A percentile compares a stretch with the other conserved stretches of the same genome.
Conservation (phyloP, 371 early-diverging fungal species). For the Mucor velutinosus region DNA sequence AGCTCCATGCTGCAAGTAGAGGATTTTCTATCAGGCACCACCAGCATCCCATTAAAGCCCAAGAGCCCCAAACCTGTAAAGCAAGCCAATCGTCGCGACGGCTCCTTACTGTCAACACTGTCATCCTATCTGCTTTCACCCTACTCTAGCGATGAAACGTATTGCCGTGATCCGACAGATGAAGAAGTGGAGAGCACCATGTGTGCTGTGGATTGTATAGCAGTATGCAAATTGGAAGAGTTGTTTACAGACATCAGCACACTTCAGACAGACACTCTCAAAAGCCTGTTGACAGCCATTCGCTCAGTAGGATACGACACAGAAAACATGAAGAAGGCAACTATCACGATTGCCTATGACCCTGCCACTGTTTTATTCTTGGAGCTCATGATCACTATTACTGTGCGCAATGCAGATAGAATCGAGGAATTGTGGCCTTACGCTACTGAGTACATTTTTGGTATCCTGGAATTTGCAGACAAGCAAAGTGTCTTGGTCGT, state of each 20-base stretch:
- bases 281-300: slow-evolving; percentile 60
- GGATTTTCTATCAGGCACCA: slow-evolving; percentile 74
- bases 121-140: slow-evolving; percentile 78
- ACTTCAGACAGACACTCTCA: slow-evolving; percentile 66
- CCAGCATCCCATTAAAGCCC: slow-evolving; percentile 70
- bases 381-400: slow-evolving; percentile 75
- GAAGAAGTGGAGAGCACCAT: slow-evolving; percentile 76
- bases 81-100: slow-evolving; percentile 60
- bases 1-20: slow-evolving; percentile 71
- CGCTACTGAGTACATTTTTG: slow-evolving; percentile 68
- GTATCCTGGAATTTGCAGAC: slow-evolving; percentile 69
- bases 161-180: slow-evolving; percentile 67
- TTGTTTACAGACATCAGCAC: slow-evolving; percentile 74
- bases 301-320: slow-evolving; percentile 43
- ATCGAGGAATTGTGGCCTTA: slow-evolving; percentile 67
- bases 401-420: slow-evolving; percentile 73
- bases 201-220: slow-evolving; percentile 72
- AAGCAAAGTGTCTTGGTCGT: slow-evolving; percentile 69
- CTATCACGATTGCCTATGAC: slow-evolving; percentile 58
- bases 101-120: slow-evolving; percentile 77
- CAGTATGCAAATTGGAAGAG: slow-evolving; percentile 73
- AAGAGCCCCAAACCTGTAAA: slow-evolving; percentile 52
- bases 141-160: slow-evolving; percentile 60
- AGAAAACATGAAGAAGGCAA: slow-evolving; percentile 38
- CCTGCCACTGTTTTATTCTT: slow-evolving; percentile 74